phyloP scores from a whole-genome alignment of 2,329 filamentous ascomycete genomes.

The Penicillium polonicum region DNA sequence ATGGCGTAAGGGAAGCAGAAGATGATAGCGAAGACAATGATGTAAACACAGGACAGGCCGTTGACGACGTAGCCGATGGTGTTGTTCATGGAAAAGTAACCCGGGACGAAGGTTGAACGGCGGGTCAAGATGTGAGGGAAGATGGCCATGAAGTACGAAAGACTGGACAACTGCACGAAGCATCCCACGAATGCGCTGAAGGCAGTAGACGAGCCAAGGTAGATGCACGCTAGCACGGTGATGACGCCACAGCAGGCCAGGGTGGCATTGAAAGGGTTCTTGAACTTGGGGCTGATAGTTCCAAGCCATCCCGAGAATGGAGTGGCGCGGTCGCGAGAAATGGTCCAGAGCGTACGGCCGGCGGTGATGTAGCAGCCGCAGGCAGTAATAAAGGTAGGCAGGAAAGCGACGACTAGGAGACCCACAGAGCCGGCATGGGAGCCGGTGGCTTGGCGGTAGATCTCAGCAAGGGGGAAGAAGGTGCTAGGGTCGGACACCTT shows the following conservation, averaged over 20 bases:
- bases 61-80: slow-evolving; percentile 53
- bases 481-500: slow-evolving; percentile 16
- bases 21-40: slow-evolving; percentile 57
- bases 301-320: slow-evolving; percentile 56
- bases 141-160: slow-evolving; percentile 57
- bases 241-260: slow-evolving; percentile 54
- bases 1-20: slow-evolving; percentile 58
- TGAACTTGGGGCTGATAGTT: slow-evolving; percentile 54
- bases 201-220: slow-evolving; percentile 54
- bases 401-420: slow-evolving; percentile 57
- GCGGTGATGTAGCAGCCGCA: slow-evolving; percentile 59
- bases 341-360: slow-evolving; percentile 61
- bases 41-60: slow-evolving; percentile 51
- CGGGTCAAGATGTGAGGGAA: slow-evolving; percentile 52
- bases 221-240: slow-evolving; percentile 57
- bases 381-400: slow-evolving; percentile 55
- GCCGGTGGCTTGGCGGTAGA: slow-evolving; percentile 52
- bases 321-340: slow-evolving; percentile 60
- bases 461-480: slow-evolving; percentile 51
- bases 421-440: slow-evolving; percentile 55
- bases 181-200: slow-evolving; percentile 59
- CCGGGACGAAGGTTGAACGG: slow-evolving; percentile 52
- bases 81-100: slow-evolving; percentile 55
- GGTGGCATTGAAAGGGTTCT: slow-evolving; percentile 60
- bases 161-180: slow-evolving; percentile 57